These are phyloP conservation scores for Aquilaria agallochum DNA, from an alignment of 441 rosid genomes.

Conservation along the genomic window DNA sequence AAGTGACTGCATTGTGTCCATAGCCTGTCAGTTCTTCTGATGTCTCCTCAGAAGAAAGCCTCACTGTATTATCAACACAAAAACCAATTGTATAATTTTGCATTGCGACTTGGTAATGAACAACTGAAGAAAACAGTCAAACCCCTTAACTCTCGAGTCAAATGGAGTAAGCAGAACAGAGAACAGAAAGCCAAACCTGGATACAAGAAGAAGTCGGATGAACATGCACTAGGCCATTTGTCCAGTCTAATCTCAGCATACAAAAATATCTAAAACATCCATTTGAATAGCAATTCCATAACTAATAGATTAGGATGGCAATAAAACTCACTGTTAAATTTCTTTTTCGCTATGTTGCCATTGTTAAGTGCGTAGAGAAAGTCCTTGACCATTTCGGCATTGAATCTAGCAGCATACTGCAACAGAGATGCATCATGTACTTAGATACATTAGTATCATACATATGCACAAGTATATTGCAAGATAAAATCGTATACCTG, in stretches of 20 bases:
- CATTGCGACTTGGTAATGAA: too few species aligned
- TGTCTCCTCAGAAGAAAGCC: slow-evolving; percentile 88
- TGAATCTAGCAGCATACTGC: slow-evolving; percentile 81
- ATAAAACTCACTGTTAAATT: slow-evolving; percentile 64
- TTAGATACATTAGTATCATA: too few species aligned
- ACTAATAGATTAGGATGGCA: background rate
- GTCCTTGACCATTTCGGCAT: slow-evolving; percentile 69
- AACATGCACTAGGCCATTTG: too few species aligned
- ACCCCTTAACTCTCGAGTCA: too few species aligned
- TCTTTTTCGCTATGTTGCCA: slow-evolving; percentile 72
- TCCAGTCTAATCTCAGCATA: too few species aligned
- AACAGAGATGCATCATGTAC: slow-evolving; percentile 5
- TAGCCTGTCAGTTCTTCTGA: slow-evolving; percentile 63
- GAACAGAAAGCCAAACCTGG: too few species aligned
- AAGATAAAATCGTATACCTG: slow-evolving; percentile 45
- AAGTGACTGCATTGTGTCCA: slow-evolving; percentile 86
- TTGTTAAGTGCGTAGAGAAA: slow-evolving; percentile 57
- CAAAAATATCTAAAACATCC: background rate
- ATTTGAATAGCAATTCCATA: slow-evolving; percentile 2
- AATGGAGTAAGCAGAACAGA: too few species aligned
- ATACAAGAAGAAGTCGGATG: too few species aligned
- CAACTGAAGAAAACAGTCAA: too few species aligned
- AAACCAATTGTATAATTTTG: too few species aligned
- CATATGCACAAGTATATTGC: too few species aligned
- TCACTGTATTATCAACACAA: slow-evolving; percentile 48